Conservation (phyloP, 148 eudicot genomes). For the Heliosperma pusillum region DNA sequence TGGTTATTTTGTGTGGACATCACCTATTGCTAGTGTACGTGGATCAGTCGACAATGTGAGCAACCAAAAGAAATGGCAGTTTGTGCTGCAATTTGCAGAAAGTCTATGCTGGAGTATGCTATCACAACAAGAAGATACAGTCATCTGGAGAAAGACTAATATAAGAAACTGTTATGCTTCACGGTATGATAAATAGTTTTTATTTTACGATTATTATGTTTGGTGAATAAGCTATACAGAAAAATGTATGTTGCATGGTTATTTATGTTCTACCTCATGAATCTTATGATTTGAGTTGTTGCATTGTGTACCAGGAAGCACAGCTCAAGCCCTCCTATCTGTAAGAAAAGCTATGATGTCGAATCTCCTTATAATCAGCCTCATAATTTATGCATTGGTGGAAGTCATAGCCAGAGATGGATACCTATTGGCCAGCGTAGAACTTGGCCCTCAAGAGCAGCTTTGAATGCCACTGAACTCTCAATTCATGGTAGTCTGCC, state of each 20-base stretch:
- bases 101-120: slow-evolving; percentile 76
- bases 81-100: slow-evolving; percentile 51
- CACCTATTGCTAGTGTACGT: slow-evolving; percentile 59
- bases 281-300: neutral
- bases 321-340: slow-evolving; percentile 48
- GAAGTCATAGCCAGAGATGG: slow-evolving; percentile 82
- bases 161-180: slow-evolving; percentile 49
- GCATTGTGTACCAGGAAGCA: slow-evolving; percentile 41
- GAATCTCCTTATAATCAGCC: slow-evolving; percentile 79
- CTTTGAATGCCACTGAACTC: slow-evolving; percentile 54
- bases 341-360: slow-evolving; percentile 60
- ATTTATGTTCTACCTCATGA: neutral
- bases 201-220: neutral
- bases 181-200: slow-evolving; percentile 40
- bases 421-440: slow-evolving; percentile 59
- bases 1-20: slow-evolving; percentile 94
- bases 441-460: slow-evolving; percentile 62
- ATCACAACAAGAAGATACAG: slow-evolving; percentile 88
- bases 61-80: slow-evolving; percentile 62
- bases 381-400: slow-evolving; percentile 67
- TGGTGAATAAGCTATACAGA: neutral
- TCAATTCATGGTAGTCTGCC: slow-evolving; percentile 50
- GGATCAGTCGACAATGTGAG: slow-evolving; percentile 36
- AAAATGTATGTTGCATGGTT: neutral
- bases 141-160: slow-evolving; percentile 82